Base-by-base conservation (phyloP, 2,329 filamentous ascomycete genomes). In the Aspergillus vadensis region DNA sequence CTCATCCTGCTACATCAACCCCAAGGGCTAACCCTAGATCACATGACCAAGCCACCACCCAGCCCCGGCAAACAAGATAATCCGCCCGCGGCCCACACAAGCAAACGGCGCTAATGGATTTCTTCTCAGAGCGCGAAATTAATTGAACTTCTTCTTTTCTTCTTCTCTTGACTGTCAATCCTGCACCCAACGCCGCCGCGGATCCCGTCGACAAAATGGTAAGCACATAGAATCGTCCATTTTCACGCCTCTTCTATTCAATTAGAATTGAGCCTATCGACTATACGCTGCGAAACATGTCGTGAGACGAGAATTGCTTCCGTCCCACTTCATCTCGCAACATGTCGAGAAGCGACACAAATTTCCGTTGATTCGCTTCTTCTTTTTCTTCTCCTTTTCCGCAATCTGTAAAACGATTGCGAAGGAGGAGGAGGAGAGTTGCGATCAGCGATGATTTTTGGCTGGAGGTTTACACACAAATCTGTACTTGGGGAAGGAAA, bases 191-290 rank as follows among this genome's bases (percentile, higher is more conserved):
- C 79, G 74, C 76, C 77, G 53, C 59, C 57, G 77, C 79, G 79
- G 80, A 81, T 79, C 77, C 76, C 79, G 77, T 80, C 78, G 80
- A 80, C 80, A 78, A 81, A 43, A 79, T 55, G 53, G 85, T 88
- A 86, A 87, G 85, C 81, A 80, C 68, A 68, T 79, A 81, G 71
- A 77, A 73, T 79, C 78, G 77, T 76, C 73, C 75, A 68, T 27
- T 65, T 65, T 63, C 59, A 66, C 67, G 57, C 68, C 62, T 63
- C 63, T 25, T 64, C 41, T 57, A 36, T 55, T 62, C 30, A 23
- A 14, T 36, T 36, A 36, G 32, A 59, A 62, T 63, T 62, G 73
- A 74, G 70, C 72, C 72, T 78, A 76, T 74, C 73, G 72, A 63
- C 73, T 70, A 75, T 70, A 75, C 77, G 66, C 72, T 74, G 70